Evolutionary conservation across 257 asterid genomes (phyloP), one percentile per base, ranked within the genome.

Genomic region (Rauvolfia tetraphylla): DNA sequence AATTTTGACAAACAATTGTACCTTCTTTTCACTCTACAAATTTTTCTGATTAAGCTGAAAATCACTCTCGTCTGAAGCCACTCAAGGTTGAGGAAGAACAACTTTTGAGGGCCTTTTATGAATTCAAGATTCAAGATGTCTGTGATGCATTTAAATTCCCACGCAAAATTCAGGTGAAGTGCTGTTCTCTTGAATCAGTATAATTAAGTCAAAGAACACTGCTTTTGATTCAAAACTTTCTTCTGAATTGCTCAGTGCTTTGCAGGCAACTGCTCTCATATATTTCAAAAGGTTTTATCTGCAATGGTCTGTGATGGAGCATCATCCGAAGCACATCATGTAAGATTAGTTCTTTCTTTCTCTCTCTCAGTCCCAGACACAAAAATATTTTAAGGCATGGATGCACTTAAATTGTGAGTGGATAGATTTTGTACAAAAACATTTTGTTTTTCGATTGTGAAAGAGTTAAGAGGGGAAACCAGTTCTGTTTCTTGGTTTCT

Each of bases 301-400:
- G 86, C 95, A 88, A 79, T 95, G 98, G 98, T 95, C 97, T 29
- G 98, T 95, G 75, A 92, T 95, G 98, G 98, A 95, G 82, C 99
- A 95, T 89, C 98, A 95, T 70, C 99, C 99, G 31, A 95, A 95
- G 86, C 86, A 92, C 84, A 89, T 91, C 89, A 95, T 92, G 99
- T 92, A 88, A 73, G 72, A 38, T 49, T 18, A 4, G 10, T 6
- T 25, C 51, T 68, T 11, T 63, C 44, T 22, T 48, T 44, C 56
- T 74, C 36, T 20, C 33, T n/a, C 72, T 13, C 25, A 20, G 36
- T 7, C 69, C 3, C 11, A 8, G 10, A 41, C 17, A 41, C 3
- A 22, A 27, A 67, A 0, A 20, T 42, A 66, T 11, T 36, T 20
- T 38, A 66, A 66, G 48, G 20, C 29, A 17, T 36, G 10, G 11